These are phyloP conservation scores for Papiliotrema fonsecae DNA, from an alignment of 1,284 basidiomycete species.

Conservation along the genomic window DNA sequence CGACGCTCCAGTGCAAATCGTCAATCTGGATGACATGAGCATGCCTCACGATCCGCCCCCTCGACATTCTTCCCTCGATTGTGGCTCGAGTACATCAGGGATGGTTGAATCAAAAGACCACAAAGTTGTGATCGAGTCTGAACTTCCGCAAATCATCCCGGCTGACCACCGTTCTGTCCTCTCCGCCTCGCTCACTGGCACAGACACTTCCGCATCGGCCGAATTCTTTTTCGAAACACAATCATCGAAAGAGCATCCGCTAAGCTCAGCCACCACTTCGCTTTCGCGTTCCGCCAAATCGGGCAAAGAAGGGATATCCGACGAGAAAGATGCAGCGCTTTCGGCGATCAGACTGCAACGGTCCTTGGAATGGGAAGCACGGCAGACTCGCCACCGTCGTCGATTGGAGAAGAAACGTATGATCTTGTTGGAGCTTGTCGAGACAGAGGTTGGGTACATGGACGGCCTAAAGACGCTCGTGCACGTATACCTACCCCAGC, in stretches of 20 bases:
- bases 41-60: conserved; percentile 27
- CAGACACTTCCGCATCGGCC: conserved; percentile 22
- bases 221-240: conserved; percentile 37
- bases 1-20: conserved; percentile 3
- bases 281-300: conserved; percentile 44
- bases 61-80: conserved; percentile 22
- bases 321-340: conserved; percentile 16
- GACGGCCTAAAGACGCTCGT: conserved; percentile 70
- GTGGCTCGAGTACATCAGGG: conserved; percentile 4
- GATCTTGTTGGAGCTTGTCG: conserved; percentile 62
- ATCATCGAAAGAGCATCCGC: conserved; percentile 31
- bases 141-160: not conserved
- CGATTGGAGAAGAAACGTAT: conserved; percentile 35
- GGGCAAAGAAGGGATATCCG: conserved; percentile 31
- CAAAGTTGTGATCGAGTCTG: conserved; percentile 1
- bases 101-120: not conserved
- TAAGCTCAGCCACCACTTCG: conserved; percentile 47
- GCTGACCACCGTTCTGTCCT: conserved; percentile 10
- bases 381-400: conserved; percentile 17
- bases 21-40: conserved; percentile 17
- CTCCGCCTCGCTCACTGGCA: conserved; percentile 22
- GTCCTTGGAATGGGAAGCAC: conserved; percentile 30
- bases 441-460: conserved; percentile 76
- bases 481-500: conserved; percentile 51
- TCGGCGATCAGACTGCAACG: conserved; percentile 25